Evolutionary conservation across 2,329 filamentous ascomycete genomes (phyloP).

Genomic region (Diatrype stigma): DNA sequence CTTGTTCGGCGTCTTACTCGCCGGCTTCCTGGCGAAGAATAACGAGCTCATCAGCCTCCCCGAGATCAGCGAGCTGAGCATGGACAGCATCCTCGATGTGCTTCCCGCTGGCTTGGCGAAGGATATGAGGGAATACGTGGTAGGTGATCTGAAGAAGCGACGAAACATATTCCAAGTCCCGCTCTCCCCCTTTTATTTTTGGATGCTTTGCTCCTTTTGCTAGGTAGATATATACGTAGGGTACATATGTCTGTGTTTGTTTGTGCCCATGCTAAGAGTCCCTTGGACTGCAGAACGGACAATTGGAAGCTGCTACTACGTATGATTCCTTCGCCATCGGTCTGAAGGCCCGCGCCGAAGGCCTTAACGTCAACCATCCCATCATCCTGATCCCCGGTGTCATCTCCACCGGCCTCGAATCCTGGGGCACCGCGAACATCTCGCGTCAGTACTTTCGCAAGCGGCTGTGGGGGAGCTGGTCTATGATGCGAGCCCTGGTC

Average conservation of each 20-base stretch:
- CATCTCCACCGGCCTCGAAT: constrained; percentile 94
- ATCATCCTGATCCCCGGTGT: constrained; percentile 97
- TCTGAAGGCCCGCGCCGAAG: constrained; percentile 74
- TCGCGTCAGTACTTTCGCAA: constrained; percentile 92
- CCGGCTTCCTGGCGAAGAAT: constrained; percentile 82
- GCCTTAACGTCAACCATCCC: constrained; percentile 76
- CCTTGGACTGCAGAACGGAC: constrained; percentile 58
- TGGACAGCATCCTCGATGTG: constrained; percentile 83
- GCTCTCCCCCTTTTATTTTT: too few relatives aligned
- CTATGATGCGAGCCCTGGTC: constrained; percentile 94
- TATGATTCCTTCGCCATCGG: constrained; percentile 95
- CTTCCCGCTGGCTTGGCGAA: constrained; percentile 80
- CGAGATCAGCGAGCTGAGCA: constrained; percentile 66
- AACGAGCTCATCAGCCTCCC: constrained; percentile 85
- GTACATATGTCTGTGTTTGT: constrained; percentile 6
- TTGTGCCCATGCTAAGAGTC: neutral
- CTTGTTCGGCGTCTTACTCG: constrained; percentile 82
- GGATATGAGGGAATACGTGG: constrained; percentile 81
- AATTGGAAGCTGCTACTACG: constrained; percentile 75
- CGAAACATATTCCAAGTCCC: too few relatives aligned
- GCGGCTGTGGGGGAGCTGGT: constrained; percentile 96
- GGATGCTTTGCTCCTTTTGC: too few relatives aligned
- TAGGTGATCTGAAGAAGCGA: constrained; percentile 38
- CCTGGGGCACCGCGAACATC: constrained; percentile 84
- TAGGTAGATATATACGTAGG: too few relatives aligned